Conservation (phyloP, 2,329 filamentous ascomycete species). For the Epichloe elymi region DNA sequence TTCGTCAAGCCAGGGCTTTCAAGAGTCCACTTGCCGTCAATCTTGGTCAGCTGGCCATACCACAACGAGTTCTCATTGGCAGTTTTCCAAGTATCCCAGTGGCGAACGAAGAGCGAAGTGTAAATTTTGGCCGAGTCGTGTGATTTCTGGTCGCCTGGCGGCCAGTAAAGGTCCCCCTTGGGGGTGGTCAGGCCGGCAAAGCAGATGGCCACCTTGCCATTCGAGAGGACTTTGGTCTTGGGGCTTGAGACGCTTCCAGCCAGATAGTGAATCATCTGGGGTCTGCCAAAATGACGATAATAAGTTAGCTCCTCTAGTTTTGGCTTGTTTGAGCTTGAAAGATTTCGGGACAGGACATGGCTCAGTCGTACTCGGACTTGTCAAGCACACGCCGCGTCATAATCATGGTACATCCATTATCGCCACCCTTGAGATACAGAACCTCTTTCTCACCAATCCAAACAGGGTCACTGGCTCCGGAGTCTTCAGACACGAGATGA, state of each 20-base stretch:
- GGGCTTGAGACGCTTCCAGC: constrained; percentile 43
- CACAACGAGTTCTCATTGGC: constrained; percentile 60
- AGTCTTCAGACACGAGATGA: constrained; percentile 50
- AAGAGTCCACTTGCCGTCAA: constrained; percentile 27
- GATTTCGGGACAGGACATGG: not conserved
- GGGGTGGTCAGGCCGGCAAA: constrained; percentile 53
- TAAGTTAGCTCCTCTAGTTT: not conserved
- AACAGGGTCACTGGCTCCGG: constrained; percentile 53
- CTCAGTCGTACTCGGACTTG: constrained; percentile 22
- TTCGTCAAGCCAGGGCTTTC: constrained; percentile 41
- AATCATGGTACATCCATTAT: constrained; percentile 34
- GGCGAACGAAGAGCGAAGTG: constrained; percentile 61
- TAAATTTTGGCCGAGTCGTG: constrained; percentile 58
- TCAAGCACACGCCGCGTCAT: constrained; percentile 24
- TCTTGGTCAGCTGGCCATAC: constrained; percentile 48
- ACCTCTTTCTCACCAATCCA: constrained; percentile 62
- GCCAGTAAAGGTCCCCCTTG: constrained; percentile 56
- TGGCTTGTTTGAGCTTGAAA: not conserved
- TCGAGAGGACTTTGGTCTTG: constrained; percentile 39
- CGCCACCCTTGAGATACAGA: constrained; percentile 37
- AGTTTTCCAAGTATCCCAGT: constrained; percentile 69
- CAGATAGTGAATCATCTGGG: constrained; percentile 34
- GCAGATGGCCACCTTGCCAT: constrained; percentile 39
- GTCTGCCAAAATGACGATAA: constrained; percentile 13
- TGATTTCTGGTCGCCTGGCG: constrained; percentile 44